Conservation (phyloP, 306 rosid genomes). For the Morella rubra region DNA sequence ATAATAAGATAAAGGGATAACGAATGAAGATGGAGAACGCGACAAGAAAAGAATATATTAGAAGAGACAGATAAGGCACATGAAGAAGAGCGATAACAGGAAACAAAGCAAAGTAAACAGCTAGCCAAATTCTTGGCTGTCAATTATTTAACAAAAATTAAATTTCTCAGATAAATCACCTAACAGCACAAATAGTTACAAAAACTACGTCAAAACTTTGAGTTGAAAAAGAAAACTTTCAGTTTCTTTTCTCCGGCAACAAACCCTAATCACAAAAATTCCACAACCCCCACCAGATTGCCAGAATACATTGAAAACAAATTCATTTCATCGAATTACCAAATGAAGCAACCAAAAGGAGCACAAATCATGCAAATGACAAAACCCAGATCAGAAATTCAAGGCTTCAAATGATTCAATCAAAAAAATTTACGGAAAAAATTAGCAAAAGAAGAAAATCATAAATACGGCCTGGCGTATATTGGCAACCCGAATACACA, state of each 20-base stretch:
- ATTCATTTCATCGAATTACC: not conserved
- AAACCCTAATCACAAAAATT: constrained; percentile 4
- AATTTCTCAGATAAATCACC: constrained; percentile 1
- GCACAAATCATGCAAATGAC: not conserved
- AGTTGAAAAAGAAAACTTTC: not conserved
- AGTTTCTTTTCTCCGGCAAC: not conserved
- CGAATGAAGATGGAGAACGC: constrained; percentile 4
- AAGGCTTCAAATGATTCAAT: constrained; percentile 4
- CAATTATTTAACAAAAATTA: constrained; percentile 7
- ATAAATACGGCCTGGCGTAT: constrained; percentile 12
- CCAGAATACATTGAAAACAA: not conserved
- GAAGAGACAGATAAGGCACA: constrained; percentile 28
- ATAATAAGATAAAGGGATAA: not conserved
- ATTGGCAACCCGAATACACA: not conserved
- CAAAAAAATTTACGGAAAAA: not conserved
- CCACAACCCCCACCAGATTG: not conserved
- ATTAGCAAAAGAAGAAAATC: not conserved
- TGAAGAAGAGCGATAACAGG: constrained; percentile 21
- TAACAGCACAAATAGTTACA: constrained; percentile 13
- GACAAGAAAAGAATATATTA: not conserved
- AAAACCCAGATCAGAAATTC: constrained; percentile 36
- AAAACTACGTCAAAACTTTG: constrained; percentile 20
- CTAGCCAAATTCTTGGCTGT: constrained; percentile 1
- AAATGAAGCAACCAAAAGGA: constrained; percentile 16
- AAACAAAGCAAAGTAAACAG: constrained; percentile 6